phyloP scores from a whole-genome alignment of 1,139 yeast species.

The Kurtzmaniella quercitrusa region DNA sequence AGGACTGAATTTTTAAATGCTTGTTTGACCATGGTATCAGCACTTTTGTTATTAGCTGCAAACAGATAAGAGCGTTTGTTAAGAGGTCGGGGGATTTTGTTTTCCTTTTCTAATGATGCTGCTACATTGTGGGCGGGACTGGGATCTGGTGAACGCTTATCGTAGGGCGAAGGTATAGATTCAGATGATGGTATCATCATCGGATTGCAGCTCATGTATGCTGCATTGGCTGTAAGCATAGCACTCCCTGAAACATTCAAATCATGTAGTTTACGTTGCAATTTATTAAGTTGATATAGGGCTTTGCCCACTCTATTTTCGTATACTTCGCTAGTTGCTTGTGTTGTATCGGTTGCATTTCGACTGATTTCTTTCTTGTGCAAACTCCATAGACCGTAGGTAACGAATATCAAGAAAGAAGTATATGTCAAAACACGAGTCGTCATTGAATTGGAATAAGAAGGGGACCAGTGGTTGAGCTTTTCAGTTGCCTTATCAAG shows the following conservation, averaged over 20 bases:
- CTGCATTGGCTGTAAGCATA: neutral
- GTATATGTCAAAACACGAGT: too few relatives aligned
- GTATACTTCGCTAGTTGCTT: neutral
- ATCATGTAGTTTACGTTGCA: neutral
- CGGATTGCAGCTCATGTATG: neutral
- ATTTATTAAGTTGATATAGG: neutral
- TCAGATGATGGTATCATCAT: neutral
- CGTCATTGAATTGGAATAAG: too few relatives aligned
- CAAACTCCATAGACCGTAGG: too few relatives aligned
- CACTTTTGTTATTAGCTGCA: neutral
- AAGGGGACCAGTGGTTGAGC: neutral
- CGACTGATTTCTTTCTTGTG: too few relatives aligned
- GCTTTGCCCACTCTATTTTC: neutral
- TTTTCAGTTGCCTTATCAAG: neutral
- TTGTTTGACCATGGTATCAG: neutral
- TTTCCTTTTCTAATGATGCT: too few relatives aligned
- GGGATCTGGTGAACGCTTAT: too few relatives aligned
- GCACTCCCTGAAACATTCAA: neutral
- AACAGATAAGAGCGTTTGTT: neutral
- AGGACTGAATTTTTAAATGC: neutral
- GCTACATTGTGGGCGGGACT: too few relatives aligned
- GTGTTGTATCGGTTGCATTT: too few relatives aligned
- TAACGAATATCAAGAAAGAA: too few relatives aligned
- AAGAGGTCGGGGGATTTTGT: neutral
- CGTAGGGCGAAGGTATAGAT: neutral